Conservation (phyloP, 2,329 filamentous ascomycete genomes). For the Acarospora socialis region DNA sequence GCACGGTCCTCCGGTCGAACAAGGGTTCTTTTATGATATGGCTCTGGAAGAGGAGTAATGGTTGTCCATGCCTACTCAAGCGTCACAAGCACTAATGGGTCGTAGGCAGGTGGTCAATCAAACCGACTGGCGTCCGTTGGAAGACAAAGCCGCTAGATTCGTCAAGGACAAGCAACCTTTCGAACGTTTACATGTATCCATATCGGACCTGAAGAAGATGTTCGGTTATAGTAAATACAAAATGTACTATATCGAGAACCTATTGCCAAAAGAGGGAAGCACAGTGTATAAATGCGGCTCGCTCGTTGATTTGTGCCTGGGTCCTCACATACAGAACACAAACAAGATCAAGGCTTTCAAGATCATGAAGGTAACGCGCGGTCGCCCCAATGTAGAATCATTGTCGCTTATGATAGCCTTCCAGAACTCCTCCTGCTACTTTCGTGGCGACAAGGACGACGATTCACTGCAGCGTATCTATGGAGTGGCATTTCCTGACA, state of each 20-base stretch:
- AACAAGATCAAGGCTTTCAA: constrained; percentile 89
- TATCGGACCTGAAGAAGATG: constrained; percentile 87
- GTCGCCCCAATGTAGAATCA: no score
- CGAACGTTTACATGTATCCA: constrained; percentile 74
- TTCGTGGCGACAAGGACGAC: constrained; percentile 84
- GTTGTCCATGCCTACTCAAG: not conserved
- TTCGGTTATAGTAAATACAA: constrained; percentile 98
- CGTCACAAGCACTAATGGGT: constrained; percentile 12
- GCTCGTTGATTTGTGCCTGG: constrained; percentile 87
- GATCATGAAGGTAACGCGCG: constrained; percentile 74
- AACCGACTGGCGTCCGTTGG: constrained; percentile 70
- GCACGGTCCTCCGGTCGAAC: constrained; percentile 80
- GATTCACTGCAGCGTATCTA: constrained; percentile 95
- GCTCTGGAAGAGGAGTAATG: constrained; percentile 51
- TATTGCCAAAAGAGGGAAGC: constrained; percentile 80
- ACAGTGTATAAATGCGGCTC: constrained; percentile 92
- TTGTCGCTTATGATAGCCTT: no score
- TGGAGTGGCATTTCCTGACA: constrained; percentile 91
- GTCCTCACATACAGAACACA: constrained; percentile 87
- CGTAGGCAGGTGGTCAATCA: constrained; percentile 49
- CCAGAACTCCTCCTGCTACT: constrained; percentile 67
- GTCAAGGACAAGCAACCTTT: constrained; percentile 97
- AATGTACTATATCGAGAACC: constrained; percentile 90
- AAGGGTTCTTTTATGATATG: constrained; percentile 98
- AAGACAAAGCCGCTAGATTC: constrained; percentile 64